Evolutionary conservation across 768 basidiomycete species (phyloP), one percentile per base, ranked within the genome.

Genomic region (Mycena latifolia): DNA sequence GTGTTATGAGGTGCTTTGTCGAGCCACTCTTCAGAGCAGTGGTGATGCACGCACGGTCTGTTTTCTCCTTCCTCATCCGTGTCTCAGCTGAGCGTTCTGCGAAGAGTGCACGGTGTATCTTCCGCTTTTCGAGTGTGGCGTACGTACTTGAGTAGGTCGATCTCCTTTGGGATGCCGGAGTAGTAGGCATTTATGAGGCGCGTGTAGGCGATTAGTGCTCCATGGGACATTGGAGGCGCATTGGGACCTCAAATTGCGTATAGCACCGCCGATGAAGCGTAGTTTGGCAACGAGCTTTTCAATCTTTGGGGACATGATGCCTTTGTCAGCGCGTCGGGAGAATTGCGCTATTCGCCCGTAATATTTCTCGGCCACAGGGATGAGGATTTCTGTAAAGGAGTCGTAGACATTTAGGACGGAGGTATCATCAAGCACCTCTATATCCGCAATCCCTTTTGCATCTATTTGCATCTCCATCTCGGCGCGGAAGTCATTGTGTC

Each of bases 261-360:
- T 48, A 12, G 58, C 58, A 22, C 58, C 58, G 14, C 58, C 48
- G 35, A 24, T n/a, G 1, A 35, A 14, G 1, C 37, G 58, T 20
- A 60, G 1, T 12, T 35, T n/a, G 6, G 47, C 31, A 20, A 51
- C 11, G 2, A 31, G 24, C 2, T 18, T 2, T 12, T 60, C 45
- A 1, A 58, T 58, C 45, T 47, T 46, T 0, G 20, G 9, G 22
- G 27, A 45, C 2, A 45, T 58, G 5, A 58, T 41, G 0, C 14
- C 17, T 47, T 47, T 58, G 4, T 63, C 65, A 8, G 43, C 48
- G 2, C 70, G 55, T n/a, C n/a, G n/a, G n/a, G n/a, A n/a, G n/a
- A n/a, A n/a, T n/a, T n/a, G n/a, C 1, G 39, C 22, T 12, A 53
- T 53, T 18, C 65, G 61, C 3, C 57, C 28, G 4, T 39, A 25